Evolutionary conservation across 2,329 filamentous ascomycete genomes (phyloP).

Genomic region (Botrytis elliptica): DNA sequence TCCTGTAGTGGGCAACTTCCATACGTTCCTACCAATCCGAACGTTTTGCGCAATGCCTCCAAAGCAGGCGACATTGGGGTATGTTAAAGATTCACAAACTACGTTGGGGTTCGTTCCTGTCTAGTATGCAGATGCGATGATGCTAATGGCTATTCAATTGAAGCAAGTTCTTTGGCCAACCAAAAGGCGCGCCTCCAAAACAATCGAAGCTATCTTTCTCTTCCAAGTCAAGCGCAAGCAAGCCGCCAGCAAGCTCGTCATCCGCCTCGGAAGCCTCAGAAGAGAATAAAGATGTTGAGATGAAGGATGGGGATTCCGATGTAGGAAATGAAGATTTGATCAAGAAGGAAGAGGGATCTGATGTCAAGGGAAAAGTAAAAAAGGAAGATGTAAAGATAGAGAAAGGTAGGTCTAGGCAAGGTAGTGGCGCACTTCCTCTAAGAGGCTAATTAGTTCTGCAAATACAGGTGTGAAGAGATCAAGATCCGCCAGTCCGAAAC

Average conservation of each 20-base stretch:
- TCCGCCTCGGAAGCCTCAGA: conserved; percentile 22
- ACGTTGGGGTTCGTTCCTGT: conserved; percentile 64
- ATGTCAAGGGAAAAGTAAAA: not conserved
- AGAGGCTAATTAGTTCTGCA: conserved; percentile 19
- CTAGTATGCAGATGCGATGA: not conserved
- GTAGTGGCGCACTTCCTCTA: not conserved
- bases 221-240: conserved; percentile 49
- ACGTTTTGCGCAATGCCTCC: conserved; percentile 37
- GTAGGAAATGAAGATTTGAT: conserved; percentile 20
- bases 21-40: conserved; percentile 25
- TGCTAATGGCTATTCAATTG: conserved; percentile 25
- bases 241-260: conserved; percentile 32
- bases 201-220: conserved; percentile 80
- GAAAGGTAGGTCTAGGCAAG: not conserved
- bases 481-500: conserved; percentile 29
- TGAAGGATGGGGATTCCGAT: conserved; percentile 34
- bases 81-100: conserved; percentile 72
- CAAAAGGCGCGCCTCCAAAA: conserved; percentile 63
- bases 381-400: conserved; percentile 20
- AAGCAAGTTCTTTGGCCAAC: conserved; percentile 83
- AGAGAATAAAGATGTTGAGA: conserved; percentile 34
- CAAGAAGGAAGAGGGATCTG: conserved; percentile 25
- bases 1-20: conserved; percentile 24
- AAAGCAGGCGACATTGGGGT: conserved; percentile 79
- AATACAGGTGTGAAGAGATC: conserved; percentile 32